Conservation (phyloP, 83 land plant species). For the Picea mariana region DNA sequence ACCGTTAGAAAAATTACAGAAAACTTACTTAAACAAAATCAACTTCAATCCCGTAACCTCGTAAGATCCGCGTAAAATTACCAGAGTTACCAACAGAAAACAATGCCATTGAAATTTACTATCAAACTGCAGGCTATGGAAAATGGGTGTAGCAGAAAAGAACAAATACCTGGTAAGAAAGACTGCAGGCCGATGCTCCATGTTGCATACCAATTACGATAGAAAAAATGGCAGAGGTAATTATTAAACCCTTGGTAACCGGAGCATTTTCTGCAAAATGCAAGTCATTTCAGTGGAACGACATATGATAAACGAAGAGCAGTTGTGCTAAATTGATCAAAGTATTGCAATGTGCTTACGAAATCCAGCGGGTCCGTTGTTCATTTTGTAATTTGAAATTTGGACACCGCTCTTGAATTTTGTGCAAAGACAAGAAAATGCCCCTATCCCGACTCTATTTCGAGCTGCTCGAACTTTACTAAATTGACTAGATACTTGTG, state of each 20-base stretch:
- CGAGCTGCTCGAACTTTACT: no score
- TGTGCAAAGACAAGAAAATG: no score
- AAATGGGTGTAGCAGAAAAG: not conserved
- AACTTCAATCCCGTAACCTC: not conserved
- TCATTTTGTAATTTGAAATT: slow-evolving; percentile 38
- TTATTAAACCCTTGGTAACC: slow-evolving; percentile 44
- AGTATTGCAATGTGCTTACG: slow-evolving; percentile 23
- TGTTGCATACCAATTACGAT: slow-evolving; percentile 51
- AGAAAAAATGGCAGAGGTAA: slow-evolving; percentile 43
- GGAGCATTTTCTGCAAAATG: slow-evolving; percentile 65
- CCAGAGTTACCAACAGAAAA: not conserved
- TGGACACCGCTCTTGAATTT: no score
- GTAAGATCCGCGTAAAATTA: not conserved
- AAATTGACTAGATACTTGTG: no score
- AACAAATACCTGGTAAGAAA: slow-evolving; percentile 52
- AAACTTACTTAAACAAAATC: not conserved
- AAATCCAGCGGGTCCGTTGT: slow-evolving; percentile 75
- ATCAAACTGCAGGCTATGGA: not conserved
- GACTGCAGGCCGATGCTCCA: slow-evolving; percentile 33
- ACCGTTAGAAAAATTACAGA: no score
- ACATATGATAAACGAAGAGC: not conserved
- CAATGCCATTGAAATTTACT: not conserved
- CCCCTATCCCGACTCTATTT: no score
- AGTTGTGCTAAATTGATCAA: not conserved
- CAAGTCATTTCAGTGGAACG: not conserved